Evolutionary conservation across 2,329 filamentous ascomycete species (phyloP).

Genomic region (Fusarium sp.): DNA sequence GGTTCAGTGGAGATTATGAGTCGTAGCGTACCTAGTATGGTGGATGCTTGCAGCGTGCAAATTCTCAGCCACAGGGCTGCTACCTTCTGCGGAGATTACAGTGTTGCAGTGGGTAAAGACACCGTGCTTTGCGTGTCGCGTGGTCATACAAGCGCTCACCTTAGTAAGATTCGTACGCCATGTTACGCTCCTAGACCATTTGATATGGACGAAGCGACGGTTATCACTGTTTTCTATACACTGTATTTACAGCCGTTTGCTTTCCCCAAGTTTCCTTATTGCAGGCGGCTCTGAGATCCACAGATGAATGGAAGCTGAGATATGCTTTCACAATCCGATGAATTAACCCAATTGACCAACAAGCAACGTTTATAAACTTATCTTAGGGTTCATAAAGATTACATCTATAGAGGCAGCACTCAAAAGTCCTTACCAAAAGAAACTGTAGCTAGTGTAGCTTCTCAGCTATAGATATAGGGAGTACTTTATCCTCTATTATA

Average conservation of each 20-base stretch:
- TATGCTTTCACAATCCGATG: background rate
- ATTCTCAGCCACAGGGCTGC: constrained; percentile 26
- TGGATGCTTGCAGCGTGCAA: constrained; percentile 23
- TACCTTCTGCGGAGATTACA: constrained; percentile 5
- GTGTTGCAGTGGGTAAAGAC: background rate
- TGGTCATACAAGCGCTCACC: constrained; percentile 5
- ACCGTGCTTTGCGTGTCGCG: constrained; percentile 16
- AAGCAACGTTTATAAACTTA: background rate
- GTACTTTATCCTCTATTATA: too few relatives aligned
- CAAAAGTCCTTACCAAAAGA: too few relatives aligned
- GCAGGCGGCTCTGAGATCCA: too few relatives aligned
- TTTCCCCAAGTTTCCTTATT: background rate
- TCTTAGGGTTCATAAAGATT: background rate
- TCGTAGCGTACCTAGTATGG: constrained; percentile 6
- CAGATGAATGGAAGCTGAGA: background rate
- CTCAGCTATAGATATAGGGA: too few relatives aligned
- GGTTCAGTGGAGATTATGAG: constrained; percentile 23
- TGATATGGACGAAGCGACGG: constrained; percentile 1
- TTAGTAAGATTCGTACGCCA: background rate
- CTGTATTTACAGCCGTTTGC: constrained; percentile 26
- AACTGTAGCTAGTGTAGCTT: too few relatives aligned
- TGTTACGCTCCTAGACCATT: constrained; percentile 9
- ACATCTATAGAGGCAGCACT: too few relatives aligned
- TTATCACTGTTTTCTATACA: constrained; percentile 18
- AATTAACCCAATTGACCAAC: background rate